Evolutionary conservation across 176 grass and related monocot genomes (phyloP), one percentile per base, ranked within the genome.

Genomic region (Saccharum officinarum): DNA sequence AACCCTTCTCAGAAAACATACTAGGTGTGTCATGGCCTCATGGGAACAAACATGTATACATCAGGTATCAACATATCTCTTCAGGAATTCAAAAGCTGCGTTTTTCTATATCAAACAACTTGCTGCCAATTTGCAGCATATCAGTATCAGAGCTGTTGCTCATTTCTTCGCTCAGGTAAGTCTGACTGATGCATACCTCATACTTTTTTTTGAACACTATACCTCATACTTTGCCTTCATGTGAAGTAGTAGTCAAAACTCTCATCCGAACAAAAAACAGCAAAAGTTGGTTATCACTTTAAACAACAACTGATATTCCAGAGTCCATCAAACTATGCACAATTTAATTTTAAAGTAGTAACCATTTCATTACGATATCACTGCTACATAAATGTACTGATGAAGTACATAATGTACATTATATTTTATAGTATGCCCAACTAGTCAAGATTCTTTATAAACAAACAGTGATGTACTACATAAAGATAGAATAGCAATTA

Each of bases 361-460:
- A 33, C 36, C 15, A 47, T 52, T 70, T 45, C 63, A 45, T 71
- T 64, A 28, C 3, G 55, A 60, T 71, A 6, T 12, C 15, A 77
- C 4, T 2, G 76, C 66, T 90, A 73, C 78, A 71, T 0, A 49
- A 31, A 75, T 15, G 78, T 81, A 61, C 78, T 54, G n/a, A 73
- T 18, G 33, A 61, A 40, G 75, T 37, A 47, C 69, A 54, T 26
- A 8, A 38, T 18, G 23, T 23, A 25, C 54, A 66, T 14, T 6
- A 47, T 22, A 11, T 25, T 25, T 25, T 61, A 61, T 23, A 50
- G 23, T 40, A 70, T 39, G 36, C 61, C 7, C 59, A 80, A 78
- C 49, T 72, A 59, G 73, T 86, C 79, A 83, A 90, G 64, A 82
- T 41, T 82, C 14, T 46, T 15, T 59, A 59, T 82, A 71, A 77